Conservation (phyloP, 2,329 filamentous ascomycete genomes). For the Pyrenophora teres region DNA sequence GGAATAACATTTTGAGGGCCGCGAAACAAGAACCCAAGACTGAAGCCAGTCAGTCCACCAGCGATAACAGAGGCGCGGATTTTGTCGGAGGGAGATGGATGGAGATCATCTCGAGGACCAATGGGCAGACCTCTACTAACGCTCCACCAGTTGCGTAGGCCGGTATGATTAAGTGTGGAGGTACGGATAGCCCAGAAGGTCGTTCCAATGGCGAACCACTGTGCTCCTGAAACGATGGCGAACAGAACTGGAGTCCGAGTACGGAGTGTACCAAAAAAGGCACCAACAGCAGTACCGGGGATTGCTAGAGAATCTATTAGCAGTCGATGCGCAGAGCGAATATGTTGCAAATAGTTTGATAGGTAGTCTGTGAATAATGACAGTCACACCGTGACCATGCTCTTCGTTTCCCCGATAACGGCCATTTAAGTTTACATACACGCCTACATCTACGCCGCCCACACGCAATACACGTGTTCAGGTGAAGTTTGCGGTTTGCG, state of each 20-base stretch:
- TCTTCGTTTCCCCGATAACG: too few species aligned
- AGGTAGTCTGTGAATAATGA: not conserved
- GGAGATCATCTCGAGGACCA: conserved; percentile 43
- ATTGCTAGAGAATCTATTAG: conserved; percentile 55
- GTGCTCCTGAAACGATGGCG: conserved; percentile 71
- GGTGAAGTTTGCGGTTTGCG: not conserved
- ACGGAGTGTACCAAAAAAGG: conserved; percentile 58
- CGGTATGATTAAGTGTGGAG: conserved; percentile 44
- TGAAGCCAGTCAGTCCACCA: conserved; percentile 66
- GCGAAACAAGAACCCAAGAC: conserved; percentile 61
- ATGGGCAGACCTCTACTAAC: conserved; percentile 33
- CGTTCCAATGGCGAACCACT: conserved; percentile 79
- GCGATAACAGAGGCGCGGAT: conserved; percentile 71
- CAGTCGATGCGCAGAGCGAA: not conserved
- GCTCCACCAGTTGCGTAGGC: conserved; percentile 40
- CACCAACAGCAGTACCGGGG: conserved; percentile 64
- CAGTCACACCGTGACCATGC: not conserved
- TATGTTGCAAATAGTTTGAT: too few species aligned
- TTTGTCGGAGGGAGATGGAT: conserved; percentile 63
- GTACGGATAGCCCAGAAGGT: conserved; percentile 71
- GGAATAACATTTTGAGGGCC: conserved; percentile 52
- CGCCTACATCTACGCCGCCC: too few species aligned
- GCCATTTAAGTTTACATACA: too few species aligned
- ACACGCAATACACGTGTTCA: too few species aligned
- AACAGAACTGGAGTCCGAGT: conserved; percentile 71